Conservation (phyloP, 2,329 filamentous ascomycete species). For the Fusarium sp. region DNA sequence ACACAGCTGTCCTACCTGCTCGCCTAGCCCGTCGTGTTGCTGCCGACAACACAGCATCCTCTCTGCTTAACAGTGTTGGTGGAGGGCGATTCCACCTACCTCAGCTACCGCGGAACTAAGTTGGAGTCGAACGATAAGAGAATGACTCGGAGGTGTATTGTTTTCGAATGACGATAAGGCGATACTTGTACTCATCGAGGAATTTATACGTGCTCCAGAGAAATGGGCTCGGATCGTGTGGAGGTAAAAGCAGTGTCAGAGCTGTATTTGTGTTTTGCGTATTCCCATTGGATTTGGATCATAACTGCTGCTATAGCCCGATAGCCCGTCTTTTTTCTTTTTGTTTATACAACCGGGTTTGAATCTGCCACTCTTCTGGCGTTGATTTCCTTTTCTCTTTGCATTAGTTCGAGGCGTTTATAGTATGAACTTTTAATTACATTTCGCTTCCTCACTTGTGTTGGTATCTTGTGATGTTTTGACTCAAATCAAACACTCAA, state of each 20-base stretch:
- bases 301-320: conserved; percentile 32
- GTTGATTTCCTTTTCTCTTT: conserved; percentile 36
- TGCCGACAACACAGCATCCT: conserved; percentile 12
- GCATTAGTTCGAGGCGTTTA: conserved; percentile 47
- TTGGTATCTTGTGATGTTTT: not conserved
- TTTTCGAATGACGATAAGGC: not conserved
- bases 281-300: conserved; percentile 34
- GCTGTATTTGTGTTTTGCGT: conserved; percentile 33
- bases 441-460: conserved; percentile 26
- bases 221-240: conserved; percentile 4
- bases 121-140: not conserved
- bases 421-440: conserved; percentile 48
- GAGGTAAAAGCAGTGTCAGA: conserved; percentile 8
- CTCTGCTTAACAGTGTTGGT: conserved; percentile 31
- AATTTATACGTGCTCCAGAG: conserved; percentile 2
- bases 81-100: conserved; percentile 43
- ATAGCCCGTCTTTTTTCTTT: conserved; percentile 27
- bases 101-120: conserved; percentile 38
- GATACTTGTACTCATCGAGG: not conserved
- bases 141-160: not conserved
- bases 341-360: conserved; percentile 34
- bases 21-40: conserved; percentile 30
- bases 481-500: not conserved
- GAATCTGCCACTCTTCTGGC: conserved; percentile 36
- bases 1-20: conserved; percentile 34